These are phyloP conservation scores for Trichaptum fuscoviolaceum DNA, from an alignment of 768 basidiomycete genomes.

Conservation along the genomic window DNA sequence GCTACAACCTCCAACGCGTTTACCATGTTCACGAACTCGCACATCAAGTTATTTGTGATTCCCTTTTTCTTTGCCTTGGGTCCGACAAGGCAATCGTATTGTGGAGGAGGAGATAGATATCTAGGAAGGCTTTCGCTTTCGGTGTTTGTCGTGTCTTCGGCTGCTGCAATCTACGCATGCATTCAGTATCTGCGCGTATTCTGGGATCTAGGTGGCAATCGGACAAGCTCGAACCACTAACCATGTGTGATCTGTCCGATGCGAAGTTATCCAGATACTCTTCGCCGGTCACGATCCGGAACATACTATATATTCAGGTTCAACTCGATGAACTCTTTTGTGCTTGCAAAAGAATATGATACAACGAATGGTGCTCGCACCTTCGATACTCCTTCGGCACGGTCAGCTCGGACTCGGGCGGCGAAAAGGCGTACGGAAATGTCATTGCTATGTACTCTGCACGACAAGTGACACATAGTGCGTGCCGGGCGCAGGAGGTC, in stretches of 20 bases:
- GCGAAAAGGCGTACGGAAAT: constrained; percentile 16
- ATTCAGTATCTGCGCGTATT: neutral
- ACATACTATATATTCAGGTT: constrained; percentile 36
- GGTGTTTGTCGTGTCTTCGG: too few species aligned
- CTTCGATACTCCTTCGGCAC: constrained; percentile 11
- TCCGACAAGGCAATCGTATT: constrained; percentile 47
- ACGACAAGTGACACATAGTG: neutral
- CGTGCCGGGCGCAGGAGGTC: neutral
- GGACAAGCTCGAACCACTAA: constrained; percentile 21
- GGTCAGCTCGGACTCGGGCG: constrained; percentile 2
- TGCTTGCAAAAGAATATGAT: too few species aligned
- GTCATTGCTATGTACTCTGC: constrained; percentile 26
- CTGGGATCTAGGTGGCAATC: neutral
- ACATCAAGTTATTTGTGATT: constrained; percentile 50
- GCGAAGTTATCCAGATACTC: constrained; percentile 57
- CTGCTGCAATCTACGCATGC: neutral
- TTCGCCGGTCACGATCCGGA: constrained; percentile 53
- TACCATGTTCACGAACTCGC: constrained; percentile 49
- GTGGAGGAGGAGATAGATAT: constrained; percentile 44
- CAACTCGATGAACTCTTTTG: neutral
- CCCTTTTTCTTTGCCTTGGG: constrained; percentile 31
- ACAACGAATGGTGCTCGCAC: constrained; percentile 5
- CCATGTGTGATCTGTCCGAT: constrained; percentile 77
- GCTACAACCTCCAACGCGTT: constrained; percentile 9
- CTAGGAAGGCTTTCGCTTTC: neutral